These are phyloP conservation scores for Cytauxzoon felis DNA, from an alignment of 169 alveolate species.

Conservation along the genomic window DNA sequence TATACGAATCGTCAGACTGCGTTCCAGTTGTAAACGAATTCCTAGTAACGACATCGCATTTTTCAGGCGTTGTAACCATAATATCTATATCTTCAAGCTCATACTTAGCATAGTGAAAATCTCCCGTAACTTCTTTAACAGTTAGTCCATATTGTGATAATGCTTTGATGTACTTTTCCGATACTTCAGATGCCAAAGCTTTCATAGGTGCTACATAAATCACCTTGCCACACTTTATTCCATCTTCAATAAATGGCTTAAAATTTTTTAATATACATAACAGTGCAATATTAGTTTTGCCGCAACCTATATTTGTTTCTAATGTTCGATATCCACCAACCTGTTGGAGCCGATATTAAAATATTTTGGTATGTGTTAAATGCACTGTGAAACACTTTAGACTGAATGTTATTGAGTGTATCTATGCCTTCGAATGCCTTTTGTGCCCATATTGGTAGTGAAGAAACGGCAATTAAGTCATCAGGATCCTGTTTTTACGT, in stretches of 20 bases:
- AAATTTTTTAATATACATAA: conserved; percentile 83
- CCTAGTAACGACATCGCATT: conserved; percentile 99
- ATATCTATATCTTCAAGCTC: conserved; percentile 95
- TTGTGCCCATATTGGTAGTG: conserved; percentile 86
- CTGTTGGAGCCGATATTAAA: conserved; percentile 97
- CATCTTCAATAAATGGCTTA: conserved; percentile 6
- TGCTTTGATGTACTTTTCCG: conserved; percentile 25
- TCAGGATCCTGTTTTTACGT: conserved; percentile 20
- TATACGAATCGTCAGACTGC: conserved; percentile 79
- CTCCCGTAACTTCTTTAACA: conserved; percentile 94
- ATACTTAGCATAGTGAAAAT: conserved; percentile 64
- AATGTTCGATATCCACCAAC: neutral
- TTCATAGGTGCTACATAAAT: conserved; percentile 99
- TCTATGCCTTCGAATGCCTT: conserved; percentile 74
- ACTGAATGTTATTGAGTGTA: conserved; percentile 83
- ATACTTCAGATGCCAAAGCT: conserved; percentile 94
- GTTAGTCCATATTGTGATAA: conserved; percentile 73
- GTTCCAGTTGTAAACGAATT: conserved; percentile 83
- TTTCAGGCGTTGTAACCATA: conserved; percentile 95
- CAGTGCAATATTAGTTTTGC: conserved; percentile 95
- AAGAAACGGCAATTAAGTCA: conserved; percentile 18
- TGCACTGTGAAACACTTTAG: conserved; percentile 87
- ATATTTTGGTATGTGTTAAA: conserved; percentile 87
- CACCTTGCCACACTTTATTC: conserved; percentile 64
- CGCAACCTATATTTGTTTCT: conserved; percentile 79